These are phyloP conservation scores for Zymoseptoria crescenta DNA, from an alignment of 2,329 filamentous ascomycete species.

Conservation along the genomic window DNA sequence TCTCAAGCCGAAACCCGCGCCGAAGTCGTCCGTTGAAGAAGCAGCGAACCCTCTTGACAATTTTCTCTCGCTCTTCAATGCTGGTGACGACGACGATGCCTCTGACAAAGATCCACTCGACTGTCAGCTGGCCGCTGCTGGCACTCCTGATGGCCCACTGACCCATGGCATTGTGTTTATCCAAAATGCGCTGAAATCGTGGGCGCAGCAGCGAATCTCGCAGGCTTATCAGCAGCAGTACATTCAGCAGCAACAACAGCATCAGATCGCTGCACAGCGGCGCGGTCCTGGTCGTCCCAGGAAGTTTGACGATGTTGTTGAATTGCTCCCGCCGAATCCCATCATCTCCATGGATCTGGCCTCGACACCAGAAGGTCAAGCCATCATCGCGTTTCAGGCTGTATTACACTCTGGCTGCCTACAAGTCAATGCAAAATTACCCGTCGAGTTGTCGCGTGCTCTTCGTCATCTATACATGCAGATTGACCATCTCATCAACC, in stretches of 20 bases:
- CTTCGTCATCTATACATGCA: conserved; percentile 28
- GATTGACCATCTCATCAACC: conserved; percentile 29
- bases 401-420: conserved; percentile 26
- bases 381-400: conserved; percentile 25
- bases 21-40: not conserved
- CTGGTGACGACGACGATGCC: conserved; percentile 15
- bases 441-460: conserved; percentile 19
- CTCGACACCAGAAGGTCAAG: conserved; percentile 24
- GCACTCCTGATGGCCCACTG: conserved; percentile 20
- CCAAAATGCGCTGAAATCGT: conserved; percentile 28
- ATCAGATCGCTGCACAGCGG: conserved; percentile 8
- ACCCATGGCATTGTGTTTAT: conserved; percentile 29
- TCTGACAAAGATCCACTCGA: conserved; percentile 11
- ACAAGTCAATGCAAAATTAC: conserved; percentile 22
- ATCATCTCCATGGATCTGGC: conserved; percentile 20
- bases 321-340: conserved; percentile 5
- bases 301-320: conserved; percentile 14
- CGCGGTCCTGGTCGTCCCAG: conserved; percentile 22
- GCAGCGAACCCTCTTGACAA: conserved; percentile 14
- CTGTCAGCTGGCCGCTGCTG: conserved; percentile 9
- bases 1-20: conserved; percentile 1
- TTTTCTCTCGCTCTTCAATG: conserved; percentile 22
- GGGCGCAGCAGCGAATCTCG: conserved; percentile 25
- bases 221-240: conserved; percentile 15
- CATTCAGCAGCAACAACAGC: conserved; percentile 9